Conservation (phyloP, 176 grass and related monocot species). For the Ensete ventricosum region DNA sequence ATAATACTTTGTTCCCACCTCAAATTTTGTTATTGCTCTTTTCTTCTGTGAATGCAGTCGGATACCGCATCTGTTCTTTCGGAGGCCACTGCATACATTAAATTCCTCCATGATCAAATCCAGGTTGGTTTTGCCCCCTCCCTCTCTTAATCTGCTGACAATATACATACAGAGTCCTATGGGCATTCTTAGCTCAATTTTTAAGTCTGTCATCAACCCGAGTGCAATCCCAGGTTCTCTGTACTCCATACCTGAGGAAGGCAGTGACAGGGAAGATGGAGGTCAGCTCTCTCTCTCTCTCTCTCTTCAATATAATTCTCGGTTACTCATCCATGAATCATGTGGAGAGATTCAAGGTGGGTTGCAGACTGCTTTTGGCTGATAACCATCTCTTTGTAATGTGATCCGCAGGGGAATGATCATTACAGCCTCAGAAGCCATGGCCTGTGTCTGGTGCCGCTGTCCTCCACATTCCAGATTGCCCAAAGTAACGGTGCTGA, state of each 20-base stretch:
- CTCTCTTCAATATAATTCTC: no score
- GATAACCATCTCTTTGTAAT: slow-evolving; percentile 5
- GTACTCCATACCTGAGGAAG: slow-evolving; percentile 58
- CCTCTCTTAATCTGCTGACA: background rate
- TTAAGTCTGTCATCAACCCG: background rate
- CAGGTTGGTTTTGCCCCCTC: slow-evolving; percentile 29
- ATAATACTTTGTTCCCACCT: no score
- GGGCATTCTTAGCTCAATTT: background rate
- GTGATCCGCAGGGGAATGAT: slow-evolving; percentile 38
- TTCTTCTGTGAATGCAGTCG: slow-evolving; percentile 31
- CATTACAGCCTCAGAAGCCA: slow-evolving; percentile 59
- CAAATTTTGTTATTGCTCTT: no score
- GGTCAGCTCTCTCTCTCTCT: slow-evolving; percentile 29
- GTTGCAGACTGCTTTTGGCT: background rate
- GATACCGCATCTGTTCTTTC: slow-evolving; percentile 86
- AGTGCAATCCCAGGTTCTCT: slow-evolving; percentile 46
- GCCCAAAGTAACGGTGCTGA: slow-evolving; percentile 89
- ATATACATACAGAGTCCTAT: background rate
- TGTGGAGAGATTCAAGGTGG: no score
- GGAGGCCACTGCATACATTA: slow-evolving; percentile 84
- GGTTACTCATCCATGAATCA: no score
- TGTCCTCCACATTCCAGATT: slow-evolving; percentile 39
- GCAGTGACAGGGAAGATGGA: slow-evolving; percentile 29
- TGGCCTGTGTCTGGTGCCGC: slow-evolving; percentile 80
- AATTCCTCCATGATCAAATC: slow-evolving; percentile 88